These are phyloP conservation scores for Saccharomyces hybrid DNA, from an alignment of 1,139 yeast genomes.

Conservation along the genomic window DNA sequence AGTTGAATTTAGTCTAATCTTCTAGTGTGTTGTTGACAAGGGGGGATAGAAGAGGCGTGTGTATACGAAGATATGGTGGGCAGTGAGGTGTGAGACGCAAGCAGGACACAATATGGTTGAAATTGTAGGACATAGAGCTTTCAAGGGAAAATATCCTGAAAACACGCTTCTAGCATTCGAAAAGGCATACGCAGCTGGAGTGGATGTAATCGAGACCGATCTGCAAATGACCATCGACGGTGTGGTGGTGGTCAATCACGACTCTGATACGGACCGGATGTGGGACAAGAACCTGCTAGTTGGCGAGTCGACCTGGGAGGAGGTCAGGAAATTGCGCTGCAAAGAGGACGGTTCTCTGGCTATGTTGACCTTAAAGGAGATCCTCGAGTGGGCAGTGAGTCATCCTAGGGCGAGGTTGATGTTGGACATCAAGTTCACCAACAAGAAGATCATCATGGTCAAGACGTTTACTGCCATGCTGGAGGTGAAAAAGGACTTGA, in stretches of 20 bases:
- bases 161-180: constrained; percentile 70
- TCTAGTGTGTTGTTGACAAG: neutral
- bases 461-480: constrained; percentile 46
- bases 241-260: constrained; percentile 67
- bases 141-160: constrained; percentile 54
- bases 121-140: constrained; percentile 33
- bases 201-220: constrained; percentile 74
- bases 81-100: neutral
- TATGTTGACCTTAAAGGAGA: constrained; percentile 54
- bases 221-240: constrained; percentile 72
- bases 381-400: constrained; percentile 50
- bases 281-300: constrained; percentile 35
- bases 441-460: constrained; percentile 51
- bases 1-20: neutral
- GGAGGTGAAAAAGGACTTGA: constrained; percentile 41
- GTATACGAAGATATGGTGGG: neutral
- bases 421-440: constrained; percentile 76
- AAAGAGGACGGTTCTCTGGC: constrained; percentile 45
- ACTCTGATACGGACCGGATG: constrained; percentile 33
- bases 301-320: constrained; percentile 34
- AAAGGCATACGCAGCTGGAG: constrained; percentile 64
- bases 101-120: constrained; percentile 32
- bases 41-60: too few relatives aligned
- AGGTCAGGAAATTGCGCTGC: constrained; percentile 48
- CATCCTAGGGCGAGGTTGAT: constrained; percentile 45